Evolutionary conservation across 257 asterid genomes (phyloP).

Genomic region (Osmanthus fragrans): DNA sequence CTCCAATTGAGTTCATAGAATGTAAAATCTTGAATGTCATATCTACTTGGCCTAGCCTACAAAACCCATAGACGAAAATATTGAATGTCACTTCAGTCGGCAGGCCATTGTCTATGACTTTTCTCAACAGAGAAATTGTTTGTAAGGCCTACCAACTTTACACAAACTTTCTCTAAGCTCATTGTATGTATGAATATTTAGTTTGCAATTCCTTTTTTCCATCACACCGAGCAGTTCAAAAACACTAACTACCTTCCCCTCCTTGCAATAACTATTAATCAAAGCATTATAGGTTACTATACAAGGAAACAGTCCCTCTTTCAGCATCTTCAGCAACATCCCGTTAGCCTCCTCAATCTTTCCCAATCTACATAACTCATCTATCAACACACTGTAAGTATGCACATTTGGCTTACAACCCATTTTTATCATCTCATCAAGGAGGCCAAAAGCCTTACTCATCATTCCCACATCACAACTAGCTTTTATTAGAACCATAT

Average conservation of each 20-base stretch:
- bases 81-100: slow-evolving; percentile 36
- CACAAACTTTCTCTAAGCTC: slow-evolving; percentile 39
- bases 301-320: slow-evolving; percentile 33
- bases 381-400: slow-evolving; percentile 45
- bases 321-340: slow-evolving; percentile 42
- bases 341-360: slow-evolving; percentile 47
- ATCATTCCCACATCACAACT: slow-evolving; percentile 33
- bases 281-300: slow-evolving; percentile 44
- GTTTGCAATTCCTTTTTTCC: slow-evolving; percentile 44
- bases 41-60: slow-evolving; percentile 33
- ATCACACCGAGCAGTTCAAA: slow-evolving; percentile 51
- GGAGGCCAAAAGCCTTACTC: slow-evolving; percentile 29
- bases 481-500: slow-evolving; percentile 52
- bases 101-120: slow-evolving; percentile 20
- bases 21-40: slow-evolving; percentile 39
- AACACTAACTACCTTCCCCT: slow-evolving; percentile 43
- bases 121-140: slow-evolving; percentile 36
- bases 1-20: slow-evolving; percentile 33
- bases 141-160: slow-evolving; percentile 34
- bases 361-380: slow-evolving; percentile 39
- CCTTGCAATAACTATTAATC: slow-evolving; percentile 46
- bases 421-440: slow-evolving; percentile 41
- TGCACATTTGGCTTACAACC: slow-evolving; percentile 44
- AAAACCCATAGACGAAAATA: slow-evolving; percentile 37
- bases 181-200: slow-evolving; percentile 46